phyloP scores from a whole-genome alignment of 2,329 filamentous ascomycete genomes.

The Alternaria solani region DNA sequence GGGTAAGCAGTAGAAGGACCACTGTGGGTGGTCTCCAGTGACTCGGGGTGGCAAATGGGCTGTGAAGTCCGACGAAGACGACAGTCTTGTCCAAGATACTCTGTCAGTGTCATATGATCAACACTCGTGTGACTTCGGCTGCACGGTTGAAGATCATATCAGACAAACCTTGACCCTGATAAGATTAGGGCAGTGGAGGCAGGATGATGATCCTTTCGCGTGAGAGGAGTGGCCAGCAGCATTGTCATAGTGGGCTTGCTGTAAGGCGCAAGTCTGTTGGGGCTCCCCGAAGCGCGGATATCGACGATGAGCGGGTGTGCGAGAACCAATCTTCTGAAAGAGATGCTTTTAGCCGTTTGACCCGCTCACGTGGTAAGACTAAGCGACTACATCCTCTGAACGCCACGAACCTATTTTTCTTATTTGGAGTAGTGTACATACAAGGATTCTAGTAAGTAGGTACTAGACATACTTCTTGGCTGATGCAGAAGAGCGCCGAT shows the following conservation, averaged over 20 bases:
- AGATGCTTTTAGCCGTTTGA: slow-evolving; percentile 10
- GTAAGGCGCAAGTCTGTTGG: neutral
- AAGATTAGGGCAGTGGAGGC: neutral
- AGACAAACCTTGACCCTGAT: neutral
- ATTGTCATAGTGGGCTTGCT: slow-evolving; percentile 7
- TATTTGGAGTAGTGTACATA: neutral
- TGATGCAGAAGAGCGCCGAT: neutral
- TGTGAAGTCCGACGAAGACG: slow-evolving; percentile 8
- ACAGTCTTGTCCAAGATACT: neutral
- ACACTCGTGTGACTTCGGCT: neutral
- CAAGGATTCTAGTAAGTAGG: slow-evolving; percentile 22
- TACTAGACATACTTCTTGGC: slow-evolving; percentile 25
- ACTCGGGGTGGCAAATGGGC: slow-evolving; percentile 3
- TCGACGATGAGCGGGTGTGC: neutral
- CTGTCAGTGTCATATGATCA: slow-evolving; percentile 1
- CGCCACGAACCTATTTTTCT: slow-evolving; percentile 8
- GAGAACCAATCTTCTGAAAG: neutral
- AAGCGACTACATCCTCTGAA: slow-evolving; percentile 14
- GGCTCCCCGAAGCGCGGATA: neutral
- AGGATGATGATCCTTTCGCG: neutral
- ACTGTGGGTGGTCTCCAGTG: neutral
- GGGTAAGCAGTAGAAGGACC: neutral
- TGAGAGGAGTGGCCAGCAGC: neutral
- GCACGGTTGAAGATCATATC: neutral
- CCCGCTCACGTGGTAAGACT: slow-evolving; percentile 16